These are phyloP conservation scores for Crassisporium funariophilum DNA, from an alignment of 768 basidiomycete species.

Conservation along the genomic window DNA sequence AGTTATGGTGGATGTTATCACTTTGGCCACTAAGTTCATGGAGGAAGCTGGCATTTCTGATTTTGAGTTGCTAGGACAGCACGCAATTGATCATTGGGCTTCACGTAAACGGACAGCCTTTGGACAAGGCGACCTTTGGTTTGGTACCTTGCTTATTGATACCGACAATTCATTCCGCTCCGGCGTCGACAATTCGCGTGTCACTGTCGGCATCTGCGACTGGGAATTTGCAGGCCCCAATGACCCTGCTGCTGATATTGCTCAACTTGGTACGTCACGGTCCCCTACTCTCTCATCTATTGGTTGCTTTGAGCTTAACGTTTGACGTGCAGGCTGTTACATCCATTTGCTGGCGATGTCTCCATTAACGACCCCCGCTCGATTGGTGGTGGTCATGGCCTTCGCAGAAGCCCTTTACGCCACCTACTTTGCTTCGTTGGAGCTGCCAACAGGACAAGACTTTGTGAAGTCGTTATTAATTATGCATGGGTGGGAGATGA, in stretches of 20 bases:
- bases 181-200: background rate
- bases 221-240: conserved; percentile 19
- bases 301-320: background rate
- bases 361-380: conserved; percentile 1
- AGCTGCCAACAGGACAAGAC: background rate
- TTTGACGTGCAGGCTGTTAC: conserved; percentile 6
- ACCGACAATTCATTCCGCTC: background rate
- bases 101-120: conserved; percentile 8
- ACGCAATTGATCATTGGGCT: conserved; percentile 7
- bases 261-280: conserved; percentile 9
- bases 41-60: conserved; percentile 5
- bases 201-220: conserved; percentile 11
- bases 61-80: conserved; percentile 1
- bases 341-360: conserved; percentile 7
- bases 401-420: conserved; percentile 5
- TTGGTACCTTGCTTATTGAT: conserved; percentile 11
- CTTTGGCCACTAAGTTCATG: conserved; percentile 3
- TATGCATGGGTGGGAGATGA: conserved; percentile 17
- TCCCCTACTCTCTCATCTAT: background rate
- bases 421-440: conserved; percentile 4
- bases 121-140: conserved; percentile 12
- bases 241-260: conserved; percentile 15
- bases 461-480: conserved; percentile 8
- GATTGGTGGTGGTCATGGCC: background rate
- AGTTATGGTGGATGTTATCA: conserved; percentile 8